Evolutionary conservation across 352 stramenopile genomes (phyloP).

Genomic region (Pythium coloratum): DNA sequence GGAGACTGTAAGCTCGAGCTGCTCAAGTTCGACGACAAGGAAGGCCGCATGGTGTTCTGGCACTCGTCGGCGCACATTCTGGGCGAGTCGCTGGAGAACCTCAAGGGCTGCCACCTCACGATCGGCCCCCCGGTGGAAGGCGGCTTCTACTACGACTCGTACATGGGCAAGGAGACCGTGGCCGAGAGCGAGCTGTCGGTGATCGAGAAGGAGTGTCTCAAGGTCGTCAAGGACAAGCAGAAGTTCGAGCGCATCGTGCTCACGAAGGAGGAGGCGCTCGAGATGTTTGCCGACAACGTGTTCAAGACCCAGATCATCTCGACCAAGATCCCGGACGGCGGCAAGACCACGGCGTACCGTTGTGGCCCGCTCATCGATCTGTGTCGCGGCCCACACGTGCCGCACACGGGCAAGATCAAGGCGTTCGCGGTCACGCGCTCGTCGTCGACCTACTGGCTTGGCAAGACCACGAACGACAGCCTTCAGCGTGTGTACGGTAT

Average conservation of each 20-base stretch:
- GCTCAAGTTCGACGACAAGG: conserved; percentile 97
- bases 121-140: conserved; percentile 94
- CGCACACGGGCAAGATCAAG: conserved; percentile 88
- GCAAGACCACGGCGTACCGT: conserved; percentile 95
- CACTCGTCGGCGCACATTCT: conserved; percentile 99
- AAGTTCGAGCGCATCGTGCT: conserved; percentile 95
- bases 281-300: conserved; percentile 99
- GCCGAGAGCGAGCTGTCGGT: conserved; percentile 65
- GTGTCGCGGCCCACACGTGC: conserved; percentile 95
- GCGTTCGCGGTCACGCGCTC: conserved; percentile 95
- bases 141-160: conserved; percentile 99
- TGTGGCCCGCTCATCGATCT: conserved; percentile 98
- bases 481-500: conserved; percentile 97
- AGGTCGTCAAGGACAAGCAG: conserved; percentile 94
- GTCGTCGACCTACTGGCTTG: conserved; percentile 97
- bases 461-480: conserved; percentile 96
- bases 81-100: conserved; percentile 95
- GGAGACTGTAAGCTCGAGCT: conserved; percentile 96
- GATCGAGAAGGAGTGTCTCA: conserved; percentile 92
- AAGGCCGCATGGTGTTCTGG: conserved; percentile 94
- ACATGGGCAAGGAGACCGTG: conserved; percentile 91
- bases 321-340: conserved; percentile 95
- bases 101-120: conserved; percentile 94
- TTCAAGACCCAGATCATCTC: conserved; percentile 97
- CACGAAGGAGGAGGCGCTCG: conserved; percentile 92